Conservation (phyloP, 768 basidiomycete species). For the Tephrocybe sp. region DNA sequence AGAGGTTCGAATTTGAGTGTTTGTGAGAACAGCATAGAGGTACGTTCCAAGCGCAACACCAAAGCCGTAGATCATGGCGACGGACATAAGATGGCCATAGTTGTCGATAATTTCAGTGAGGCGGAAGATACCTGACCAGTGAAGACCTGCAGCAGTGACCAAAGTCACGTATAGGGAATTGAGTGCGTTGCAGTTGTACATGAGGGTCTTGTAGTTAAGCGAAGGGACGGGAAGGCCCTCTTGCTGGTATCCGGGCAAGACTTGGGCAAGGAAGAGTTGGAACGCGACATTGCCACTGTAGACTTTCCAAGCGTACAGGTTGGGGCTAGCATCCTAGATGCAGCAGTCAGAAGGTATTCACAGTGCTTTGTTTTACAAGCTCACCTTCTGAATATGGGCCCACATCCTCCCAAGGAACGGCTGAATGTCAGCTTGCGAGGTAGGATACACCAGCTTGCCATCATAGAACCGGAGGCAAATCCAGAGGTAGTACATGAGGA, state of each 20-base stretch:
- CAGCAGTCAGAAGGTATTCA: background rate
- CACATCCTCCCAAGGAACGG: slow-evolving; percentile 86
- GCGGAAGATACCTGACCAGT: slow-evolving; percentile 81
- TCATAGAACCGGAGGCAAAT: slow-evolving; percentile 97
- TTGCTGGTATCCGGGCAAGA: slow-evolving; percentile 91
- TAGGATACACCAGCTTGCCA: slow-evolving; percentile 73
- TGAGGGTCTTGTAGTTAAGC: slow-evolving; percentile 86
- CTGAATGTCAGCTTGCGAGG: slow-evolving; percentile 63
- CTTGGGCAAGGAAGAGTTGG: slow-evolving; percentile 87
- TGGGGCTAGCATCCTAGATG: slow-evolving; percentile 88
- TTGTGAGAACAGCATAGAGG: slow-evolving; percentile 71
- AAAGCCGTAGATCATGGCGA: slow-evolving; percentile 92
- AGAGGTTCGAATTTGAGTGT: slow-evolving; percentile 89
- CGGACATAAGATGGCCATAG: slow-evolving; percentile 94
- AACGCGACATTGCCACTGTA: slow-evolving; percentile 87
- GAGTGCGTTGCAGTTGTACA: slow-evolving; percentile 97
- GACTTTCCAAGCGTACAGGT: slow-evolving; percentile 83
- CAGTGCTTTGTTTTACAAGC: background rate
- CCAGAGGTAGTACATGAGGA: slow-evolving; percentile 99
- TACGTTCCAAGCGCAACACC: slow-evolving; percentile 80
- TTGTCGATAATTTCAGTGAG: slow-evolving; percentile 95
- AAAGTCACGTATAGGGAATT: slow-evolving; percentile 83
- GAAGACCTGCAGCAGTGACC: slow-evolving; percentile 69
- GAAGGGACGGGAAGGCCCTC: slow-evolving; percentile 97
- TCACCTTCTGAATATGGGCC: slow-evolving; percentile 77